Base-by-base conservation (phyloP, 495 filamentous ascomycete genomes). In the Penicillium coprophilum region DNA sequence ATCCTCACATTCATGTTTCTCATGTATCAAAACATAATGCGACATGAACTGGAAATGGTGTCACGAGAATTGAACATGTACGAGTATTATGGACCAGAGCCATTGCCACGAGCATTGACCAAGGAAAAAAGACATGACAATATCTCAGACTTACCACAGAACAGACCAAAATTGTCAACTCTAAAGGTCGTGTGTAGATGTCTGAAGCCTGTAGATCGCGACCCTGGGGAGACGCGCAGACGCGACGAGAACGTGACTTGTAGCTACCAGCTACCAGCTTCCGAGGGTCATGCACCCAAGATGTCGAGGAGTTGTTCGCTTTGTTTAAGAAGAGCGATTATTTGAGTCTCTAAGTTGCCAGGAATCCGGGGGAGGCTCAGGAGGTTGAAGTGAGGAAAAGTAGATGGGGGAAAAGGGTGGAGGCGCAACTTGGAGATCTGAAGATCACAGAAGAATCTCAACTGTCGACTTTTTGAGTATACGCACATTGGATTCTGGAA, bases 191-290 rank as follows among this genome's bases (percentile, higher is more conserved):
- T 13, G 31, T 40, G 50, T 49, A 31, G 52, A 53, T 31, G 20
- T 44, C 43, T 1, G 40, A 13, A 45, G 46, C 41, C 34, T 53
- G 58, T 64, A 46, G 59, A 65, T 61, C 53, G 57, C 60, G 58
- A 59, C 52, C 50, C 65, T 54, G 19, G 52, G 31, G 49, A 61
- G 58, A 66, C 66, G 66, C 66, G 66, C 66, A 66, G 58, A 64
- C 62, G 66, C 63, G 63, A 62, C 58, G 57, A 60, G 60, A 66
- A 63, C 63, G 66, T 66, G 66, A 66, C 46, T 51, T 50, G 54
- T 44, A 41, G 28, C 28, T 20, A 9, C 45, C 45, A 47, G 24
- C 27, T 8, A 9, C 28, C 45, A 47, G 24, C 9, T 17, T 38
- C 48, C 23, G 7, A 31, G 6, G 51, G 53, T 56, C 50, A 50